Evolutionary conservation across 805 yeast genomes (phyloP).

Genomic region (Myxozyma mucilagina): DNA sequence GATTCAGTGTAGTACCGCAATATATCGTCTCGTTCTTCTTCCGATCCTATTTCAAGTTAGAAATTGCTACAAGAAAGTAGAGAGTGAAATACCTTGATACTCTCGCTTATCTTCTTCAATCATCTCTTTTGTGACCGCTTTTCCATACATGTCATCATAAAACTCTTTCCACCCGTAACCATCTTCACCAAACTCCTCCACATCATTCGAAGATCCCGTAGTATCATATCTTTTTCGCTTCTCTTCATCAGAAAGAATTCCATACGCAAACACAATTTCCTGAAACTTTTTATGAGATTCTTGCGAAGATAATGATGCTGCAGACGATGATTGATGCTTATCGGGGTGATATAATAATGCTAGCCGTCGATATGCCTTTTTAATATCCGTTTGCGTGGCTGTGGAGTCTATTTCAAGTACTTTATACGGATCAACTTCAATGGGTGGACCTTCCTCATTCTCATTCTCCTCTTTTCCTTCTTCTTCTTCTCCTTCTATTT

Average conservation of each 20-base stretch:
- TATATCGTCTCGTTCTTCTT: slow-evolving; percentile 55
- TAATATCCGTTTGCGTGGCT: slow-evolving; percentile 54
- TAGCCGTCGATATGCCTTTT: slow-evolving; percentile 63
- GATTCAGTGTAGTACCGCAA: slow-evolving; percentile 55
- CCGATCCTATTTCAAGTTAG: slow-evolving; percentile 24
- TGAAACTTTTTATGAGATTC: slow-evolving; percentile 54
- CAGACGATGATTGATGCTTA: slow-evolving; percentile 40
- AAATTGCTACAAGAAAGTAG: not conserved
- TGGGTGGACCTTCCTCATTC: slow-evolving; percentile 3
- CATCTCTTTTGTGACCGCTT: slow-evolving; percentile 43
- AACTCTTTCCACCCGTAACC: slow-evolving; percentile 42
- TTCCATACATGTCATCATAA: slow-evolving; percentile 40
- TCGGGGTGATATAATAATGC: slow-evolving; percentile 74
- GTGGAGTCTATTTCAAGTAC: slow-evolving; percentile 47
- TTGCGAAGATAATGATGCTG: slow-evolving; percentile 38
- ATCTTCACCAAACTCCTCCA: slow-evolving; percentile 33
- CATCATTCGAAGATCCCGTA: slow-evolving; percentile 61
- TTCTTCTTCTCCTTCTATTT: not conserved
- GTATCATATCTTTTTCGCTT: slow-evolving; percentile 61
- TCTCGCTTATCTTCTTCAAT: slow-evolving; percentile 66
- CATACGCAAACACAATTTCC: slow-evolving; percentile 71
- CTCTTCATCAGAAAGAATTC: slow-evolving; percentile 60
- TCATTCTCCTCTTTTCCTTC: not conserved
- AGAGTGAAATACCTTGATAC: slow-evolving; percentile 51
- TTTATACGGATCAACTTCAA: slow-evolving; percentile 64